A percentile compares a stretch with the other conserved stretches of the same genome.
phyloP scores from a whole-genome alignment of 345 rosid species.

The Conringia planisiliqua region DNA sequence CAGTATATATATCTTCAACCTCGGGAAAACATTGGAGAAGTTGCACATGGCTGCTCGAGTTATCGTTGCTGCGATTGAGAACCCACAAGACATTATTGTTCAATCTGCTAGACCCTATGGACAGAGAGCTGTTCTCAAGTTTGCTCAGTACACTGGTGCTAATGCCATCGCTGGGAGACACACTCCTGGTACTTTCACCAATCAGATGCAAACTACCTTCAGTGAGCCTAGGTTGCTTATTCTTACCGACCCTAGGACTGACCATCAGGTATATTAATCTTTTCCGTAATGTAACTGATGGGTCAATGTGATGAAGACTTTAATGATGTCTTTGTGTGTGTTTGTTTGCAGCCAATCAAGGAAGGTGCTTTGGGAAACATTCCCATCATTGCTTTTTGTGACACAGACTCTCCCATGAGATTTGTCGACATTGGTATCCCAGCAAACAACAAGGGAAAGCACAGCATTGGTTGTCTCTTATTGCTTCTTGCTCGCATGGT shows the following conservation, averaged over 20 bases:
- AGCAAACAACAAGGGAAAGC: constrained; percentile 82
- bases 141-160: constrained; percentile 72
- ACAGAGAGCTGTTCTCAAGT: constrained; percentile 79
- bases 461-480: constrained; percentile 76
- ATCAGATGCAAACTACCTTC: constrained; percentile 75
- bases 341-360: constrained; percentile 67
- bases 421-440: constrained; percentile 83
- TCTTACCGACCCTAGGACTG: constrained; percentile 81
- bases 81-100: constrained; percentile 75
- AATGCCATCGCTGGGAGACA: constrained; percentile 88
- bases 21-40: constrained; percentile 81
- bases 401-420: constrained; percentile 77
- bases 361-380: constrained; percentile 86
- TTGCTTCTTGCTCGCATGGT: constrained; percentile 89
- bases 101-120: constrained; percentile 88
- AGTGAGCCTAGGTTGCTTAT: constrained; percentile 76
- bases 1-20: constrained; percentile 69
- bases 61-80: constrained; percentile 67
- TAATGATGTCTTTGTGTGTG: not conserved
- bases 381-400: constrained; percentile 77
- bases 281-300: not conserved
- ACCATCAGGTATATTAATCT: constrained; percentile 54
- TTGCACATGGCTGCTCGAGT: constrained; percentile 68
- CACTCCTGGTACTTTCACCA: constrained; percentile 89
- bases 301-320: not conserved